Percentiles rank a stretch among this genome's conserved stretches.
Evolutionary conservation across 116 monocot genomes (phyloP).

Genomic region (Posidonia oceanica): DNA sequence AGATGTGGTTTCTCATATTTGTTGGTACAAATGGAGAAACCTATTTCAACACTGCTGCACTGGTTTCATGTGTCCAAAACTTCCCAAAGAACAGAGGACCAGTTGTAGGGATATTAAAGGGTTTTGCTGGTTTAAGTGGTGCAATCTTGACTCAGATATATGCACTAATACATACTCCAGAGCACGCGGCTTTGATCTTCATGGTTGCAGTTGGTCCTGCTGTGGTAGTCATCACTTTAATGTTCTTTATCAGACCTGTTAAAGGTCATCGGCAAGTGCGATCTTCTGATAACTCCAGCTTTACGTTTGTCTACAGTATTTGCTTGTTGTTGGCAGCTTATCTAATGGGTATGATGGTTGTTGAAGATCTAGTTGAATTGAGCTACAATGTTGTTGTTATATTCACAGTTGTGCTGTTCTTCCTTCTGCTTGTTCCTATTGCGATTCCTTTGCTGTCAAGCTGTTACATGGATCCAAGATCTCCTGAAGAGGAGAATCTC

Average conservation of each 20-base stretch:
- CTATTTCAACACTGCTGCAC: slow-evolving; percentile 89
- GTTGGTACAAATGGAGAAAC: slow-evolving; percentile 94
- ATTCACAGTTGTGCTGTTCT: slow-evolving; percentile 46
- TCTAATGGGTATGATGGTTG: slow-evolving; percentile 78
- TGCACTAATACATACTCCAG: slow-evolving; percentile 45
- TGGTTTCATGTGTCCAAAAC: slow-evolving; percentile 94
- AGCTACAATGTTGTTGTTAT: slow-evolving; percentile 19
- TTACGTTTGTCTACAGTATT: slow-evolving; percentile 50
- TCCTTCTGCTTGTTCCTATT: slow-evolving; percentile 54
- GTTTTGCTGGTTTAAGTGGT: slow-evolving; percentile 85
- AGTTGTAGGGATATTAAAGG: slow-evolving; percentile 79
- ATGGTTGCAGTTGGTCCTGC: slow-evolving; percentile 88
- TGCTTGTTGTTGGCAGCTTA: slow-evolving; percentile 80
- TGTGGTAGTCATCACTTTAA: slow-evolving; percentile 59
- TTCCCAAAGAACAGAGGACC: slow-evolving; percentile 83
- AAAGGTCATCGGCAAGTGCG: slow-evolving; percentile 76
- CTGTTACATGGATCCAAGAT: slow-evolving; percentile 19
- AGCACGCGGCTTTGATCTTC: slow-evolving; percentile 63
- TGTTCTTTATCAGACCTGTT: slow-evolving; percentile 93
- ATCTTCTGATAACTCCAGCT: slow-evolving; percentile 43
- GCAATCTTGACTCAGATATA: slow-evolving; percentile 86
- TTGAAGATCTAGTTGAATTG: slow-evolving; percentile 66
- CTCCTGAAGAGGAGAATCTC: slow-evolving; percentile 28
- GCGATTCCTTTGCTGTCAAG: slow-evolving; percentile 48
- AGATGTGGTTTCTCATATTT: slow-evolving; percentile 93